phyloP scores from a whole-genome alignment of 352 stramenopile genomes.

The Aphanomyces stellatus region DNA sequence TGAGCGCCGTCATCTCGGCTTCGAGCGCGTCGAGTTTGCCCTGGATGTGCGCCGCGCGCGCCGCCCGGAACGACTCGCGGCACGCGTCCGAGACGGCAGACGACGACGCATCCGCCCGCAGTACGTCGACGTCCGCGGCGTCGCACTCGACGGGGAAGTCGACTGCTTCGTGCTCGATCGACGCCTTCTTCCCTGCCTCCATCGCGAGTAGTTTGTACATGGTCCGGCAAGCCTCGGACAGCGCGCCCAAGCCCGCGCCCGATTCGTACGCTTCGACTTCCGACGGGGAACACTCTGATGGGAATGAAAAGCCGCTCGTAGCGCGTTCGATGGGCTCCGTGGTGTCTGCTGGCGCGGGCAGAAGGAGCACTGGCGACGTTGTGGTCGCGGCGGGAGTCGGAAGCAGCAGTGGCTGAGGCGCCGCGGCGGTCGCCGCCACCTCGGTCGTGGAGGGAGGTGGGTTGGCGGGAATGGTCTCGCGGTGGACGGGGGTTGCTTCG shows the following conservation, averaged over 20 bases:
- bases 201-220: conserved; percentile 5
- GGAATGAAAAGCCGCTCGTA: background rate
- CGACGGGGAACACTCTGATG: background rate
- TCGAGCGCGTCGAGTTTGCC: background rate
- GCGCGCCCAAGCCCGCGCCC: too few species aligned
- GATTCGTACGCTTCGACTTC: background rate
- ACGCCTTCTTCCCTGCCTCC: background rate
- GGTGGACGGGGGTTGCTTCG: too few species aligned
- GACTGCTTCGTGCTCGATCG: background rate
- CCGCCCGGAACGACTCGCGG: background rate
- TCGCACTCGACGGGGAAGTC: background rate
- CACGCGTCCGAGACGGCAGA: background rate
- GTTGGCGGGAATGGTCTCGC: too few species aligned
- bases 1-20: background rate
- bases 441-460: too few species aligned
- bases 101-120: too few species aligned
- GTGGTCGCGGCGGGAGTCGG: too few species aligned
- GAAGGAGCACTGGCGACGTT: background rate
- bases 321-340: too few species aligned
- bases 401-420: too few species aligned
- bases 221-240: background rate
- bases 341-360: background rate
- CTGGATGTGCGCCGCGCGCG: background rate
- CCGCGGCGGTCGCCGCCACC: too few species aligned
- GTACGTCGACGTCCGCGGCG: background rate